Conservation (phyloP, 305 asterid genomes). For the Caryopteris hybrid region DNA sequence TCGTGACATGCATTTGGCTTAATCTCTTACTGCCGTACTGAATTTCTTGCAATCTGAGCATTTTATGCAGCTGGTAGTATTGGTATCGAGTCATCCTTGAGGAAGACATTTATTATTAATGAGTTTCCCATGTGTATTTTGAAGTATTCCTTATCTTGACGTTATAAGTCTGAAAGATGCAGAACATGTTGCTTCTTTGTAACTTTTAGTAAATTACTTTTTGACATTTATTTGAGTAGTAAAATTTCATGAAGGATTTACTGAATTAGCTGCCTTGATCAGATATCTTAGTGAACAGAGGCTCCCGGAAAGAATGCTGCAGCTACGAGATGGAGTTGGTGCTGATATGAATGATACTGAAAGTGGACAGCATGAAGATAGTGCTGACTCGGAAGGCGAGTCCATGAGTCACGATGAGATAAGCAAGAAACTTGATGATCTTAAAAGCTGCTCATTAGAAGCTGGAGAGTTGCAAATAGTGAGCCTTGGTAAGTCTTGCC, state of each 20-base stretch:
- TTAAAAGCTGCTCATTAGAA: constrained; percentile 55
- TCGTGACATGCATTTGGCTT: constrained; percentile 1
- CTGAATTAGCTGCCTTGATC: constrained; percentile 23
- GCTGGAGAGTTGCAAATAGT: constrained; percentile 64
- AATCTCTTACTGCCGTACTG: neutral
- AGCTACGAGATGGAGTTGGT: constrained; percentile 50
- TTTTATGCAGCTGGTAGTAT: neutral
- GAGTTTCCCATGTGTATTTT: neutral
- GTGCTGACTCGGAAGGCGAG: constrained; percentile 46
- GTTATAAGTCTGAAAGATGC: constrained; percentile 7
- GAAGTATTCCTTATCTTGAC: neutral
- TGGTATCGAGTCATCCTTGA: neutral
- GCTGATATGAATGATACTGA: constrained; percentile 36
- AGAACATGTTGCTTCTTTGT: constrained; percentile 1
- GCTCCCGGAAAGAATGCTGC: constrained; percentile 71
- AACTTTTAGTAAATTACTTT: neutral
- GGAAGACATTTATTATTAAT: neutral
- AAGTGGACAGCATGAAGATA: constrained; percentile 45
- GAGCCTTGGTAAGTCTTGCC: constrained; percentile 53
- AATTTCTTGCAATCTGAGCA: neutral
- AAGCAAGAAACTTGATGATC: constrained; percentile 50
- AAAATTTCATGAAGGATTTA: constrained; percentile 9
- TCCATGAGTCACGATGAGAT: constrained; percentile 44
- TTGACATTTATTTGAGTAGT: constrained; percentile 8
- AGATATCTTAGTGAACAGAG: constrained; percentile 82